Evolutionary conservation across 306 rosid genomes (phyloP), one percentile per base, ranked within the genome.

Genomic region (Alnus glutinosa): DNA sequence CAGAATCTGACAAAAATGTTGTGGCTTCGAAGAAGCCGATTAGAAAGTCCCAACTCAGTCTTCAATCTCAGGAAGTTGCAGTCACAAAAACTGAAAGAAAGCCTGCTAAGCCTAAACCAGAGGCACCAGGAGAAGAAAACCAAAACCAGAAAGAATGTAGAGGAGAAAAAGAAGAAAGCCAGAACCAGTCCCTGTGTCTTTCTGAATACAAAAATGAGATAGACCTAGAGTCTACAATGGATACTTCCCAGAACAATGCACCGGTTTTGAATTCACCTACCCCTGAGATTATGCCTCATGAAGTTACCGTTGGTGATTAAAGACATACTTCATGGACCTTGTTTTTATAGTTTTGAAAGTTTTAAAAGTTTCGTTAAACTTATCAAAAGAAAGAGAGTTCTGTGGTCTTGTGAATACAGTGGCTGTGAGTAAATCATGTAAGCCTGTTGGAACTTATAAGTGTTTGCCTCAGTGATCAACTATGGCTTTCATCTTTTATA

Each of bases 231-330:
- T 34, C 86, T 28, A 83, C 76, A 70, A 67, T 54, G 76, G 80
- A 81, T 59, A 70, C 51, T 50, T 64, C 69, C 50, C 79, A 80
- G 48, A 88, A 79, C 19, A 83, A 66, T 80, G 87, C 66, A 58
- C 63, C 83, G 44, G 75, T 77, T 63, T 39, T 74, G 2, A 78
- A 61, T 59, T 70, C 86, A 49, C 70, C 91, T 9, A 64, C 87
- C 42, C 82, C 92, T 0, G 94, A 89, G 77, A 84, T 87, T 78
- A 84, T 82, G 80, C 77, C 92, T 28, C 86, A 81, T 70, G 97
- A 92, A 86, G 96, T 89, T 77, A 2, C 89, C 15, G 89, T 87
- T 77, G 90, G 95, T 85, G 82, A 87, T 82, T 90, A 85, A 86
- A 67, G 83, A 69, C 82, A 32, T 34, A 55, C n/a, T 61, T 66